Evolutionary conservation across 371 early-diverging fungal species (phyloP).

Genomic region (Phascolomyces articulosus): DNA sequence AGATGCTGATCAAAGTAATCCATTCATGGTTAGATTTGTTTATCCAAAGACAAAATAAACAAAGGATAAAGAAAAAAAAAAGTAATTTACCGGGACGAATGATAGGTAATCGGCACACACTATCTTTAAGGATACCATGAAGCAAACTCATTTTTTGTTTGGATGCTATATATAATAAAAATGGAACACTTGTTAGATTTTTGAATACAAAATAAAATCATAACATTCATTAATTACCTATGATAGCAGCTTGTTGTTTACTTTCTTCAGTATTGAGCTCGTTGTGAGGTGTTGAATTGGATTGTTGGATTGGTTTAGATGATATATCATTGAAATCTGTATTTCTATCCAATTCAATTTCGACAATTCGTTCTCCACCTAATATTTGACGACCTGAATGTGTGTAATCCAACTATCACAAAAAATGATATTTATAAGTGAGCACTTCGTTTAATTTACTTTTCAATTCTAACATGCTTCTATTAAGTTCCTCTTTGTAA

Average conservation of each 20-base stretch:
- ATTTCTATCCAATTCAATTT: conserved; percentile 83
- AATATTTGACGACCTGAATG: conserved; percentile 72
- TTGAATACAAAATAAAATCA: not conserved
- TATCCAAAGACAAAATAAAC: not conserved
- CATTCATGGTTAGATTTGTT: not conserved
- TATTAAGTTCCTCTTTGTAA: too few species aligned
- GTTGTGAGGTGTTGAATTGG: conserved; percentile 1
- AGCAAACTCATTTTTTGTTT: conserved; percentile 41
- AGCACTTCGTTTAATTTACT: too few species aligned
- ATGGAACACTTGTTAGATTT: not conserved
- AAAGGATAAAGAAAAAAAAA: not conserved
- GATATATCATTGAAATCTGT: conserved; percentile 64
- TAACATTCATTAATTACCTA: not conserved
- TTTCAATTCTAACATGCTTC: too few species aligned
- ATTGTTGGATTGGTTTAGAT: conserved; percentile 3
- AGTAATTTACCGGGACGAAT: conserved; percentile 30
- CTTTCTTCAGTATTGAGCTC: not conserved
- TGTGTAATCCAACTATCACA: conserved; percentile 67
- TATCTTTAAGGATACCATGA: conserved; percentile 35
- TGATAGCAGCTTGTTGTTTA: not conserved
- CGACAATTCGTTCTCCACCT: conserved; percentile 76
- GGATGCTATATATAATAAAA: conserved; percentile 14
- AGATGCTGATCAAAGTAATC: conserved; percentile 3
- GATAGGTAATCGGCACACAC: conserved; percentile 32
- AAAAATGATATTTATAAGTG: too few species aligned